These are phyloP conservation scores for Saccharomycopsis synnaedendra DNA, from an alignment of 805 yeast species.

Conservation along the genomic window DNA sequence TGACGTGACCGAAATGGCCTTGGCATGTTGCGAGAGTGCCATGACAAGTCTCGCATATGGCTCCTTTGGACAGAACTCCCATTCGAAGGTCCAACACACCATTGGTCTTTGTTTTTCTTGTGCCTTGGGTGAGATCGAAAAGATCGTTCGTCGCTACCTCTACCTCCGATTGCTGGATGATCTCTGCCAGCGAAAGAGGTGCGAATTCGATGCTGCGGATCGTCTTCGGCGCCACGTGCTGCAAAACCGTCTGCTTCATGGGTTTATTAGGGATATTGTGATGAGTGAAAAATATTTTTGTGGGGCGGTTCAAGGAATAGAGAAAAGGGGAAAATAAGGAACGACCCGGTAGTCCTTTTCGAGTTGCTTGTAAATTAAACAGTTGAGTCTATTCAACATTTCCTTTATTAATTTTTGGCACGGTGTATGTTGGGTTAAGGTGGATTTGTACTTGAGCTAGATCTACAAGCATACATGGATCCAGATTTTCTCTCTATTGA, in stretches of 20 bases:
- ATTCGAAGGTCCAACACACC: constrained; percentile 89
- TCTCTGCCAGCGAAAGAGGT: constrained; percentile 85
- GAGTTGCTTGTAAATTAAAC: too few relatives aligned
- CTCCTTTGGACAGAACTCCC: constrained; percentile 88
- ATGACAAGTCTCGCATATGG: constrained; percentile 83
- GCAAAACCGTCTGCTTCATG: constrained; percentile 15
- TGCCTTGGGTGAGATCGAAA: constrained; percentile 73
- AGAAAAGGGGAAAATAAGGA: neutral
- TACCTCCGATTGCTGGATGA: constrained; percentile 87
- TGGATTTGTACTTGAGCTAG: too few relatives aligned
- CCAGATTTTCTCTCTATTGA: too few relatives aligned
- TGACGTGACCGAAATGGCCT: constrained; percentile 96
- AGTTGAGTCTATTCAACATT: too few relatives aligned
- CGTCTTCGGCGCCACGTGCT: constrained; percentile 70
- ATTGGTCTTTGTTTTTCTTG: constrained; percentile 26
- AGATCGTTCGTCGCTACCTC: constrained; percentile 87
- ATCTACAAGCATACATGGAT: too few relatives aligned
- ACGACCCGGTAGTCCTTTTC: too few relatives aligned
- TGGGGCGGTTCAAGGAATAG: neutral
- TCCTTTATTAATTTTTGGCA: too few relatives aligned
- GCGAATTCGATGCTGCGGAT: constrained; percentile 88
- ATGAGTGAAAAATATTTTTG: neutral
- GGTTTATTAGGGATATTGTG: neutral
- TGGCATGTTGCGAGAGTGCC: constrained; percentile 91
- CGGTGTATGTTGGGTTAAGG: too few relatives aligned